Evolutionary conservation across 257 asterid genomes (phyloP), one percentile per base, ranked within the genome.

Genomic region (Capsicum pubescens): DNA sequence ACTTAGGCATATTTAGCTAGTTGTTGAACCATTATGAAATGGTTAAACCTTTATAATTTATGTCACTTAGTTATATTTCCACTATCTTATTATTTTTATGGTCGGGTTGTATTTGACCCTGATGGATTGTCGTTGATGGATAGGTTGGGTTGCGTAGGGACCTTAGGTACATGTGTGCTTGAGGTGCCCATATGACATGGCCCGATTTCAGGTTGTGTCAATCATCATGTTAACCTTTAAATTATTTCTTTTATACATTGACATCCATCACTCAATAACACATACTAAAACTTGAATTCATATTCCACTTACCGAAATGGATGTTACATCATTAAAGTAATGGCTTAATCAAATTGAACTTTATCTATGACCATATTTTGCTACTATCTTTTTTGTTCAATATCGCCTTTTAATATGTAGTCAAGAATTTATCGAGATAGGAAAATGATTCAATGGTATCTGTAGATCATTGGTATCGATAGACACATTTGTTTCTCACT

Each of bases 211-310:
- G 32, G 2, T 26, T 1, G 32, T 26, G 32, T 26, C 32, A 26
- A 72, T 35, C 59, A 19, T 13, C 80, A 48, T 72, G 48, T 71
- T 46, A 10, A 71, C 58, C 79, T 46, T 46, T 2, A 71, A 10
- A 46, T 50, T 54, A 71, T 46, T 46, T n/a, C 57, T 71, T 58
- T 71, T 8, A 8, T 19, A 21, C 9, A 71, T 17, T 71, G 39
- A 44, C 21, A 11, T 46, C n/a, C 58, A 71, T 71, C 80, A 71
- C 46, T 71, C 80, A 71, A 71, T 9, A 71, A 17, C 9, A 71
- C 17, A 46, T 71, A 46, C 36, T 17, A 9, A 9, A 46, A 71
- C 58, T 71, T 0, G 58, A 46, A 48, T 46, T 71, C 39, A 71
- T 71, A 10, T 36, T 0, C 58, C 80, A n/a, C 6, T 46, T 71